Evolutionary conservation across 2,329 filamentous ascomycete genomes (phyloP).

Genomic region (Colletotrichum sp.): DNA sequence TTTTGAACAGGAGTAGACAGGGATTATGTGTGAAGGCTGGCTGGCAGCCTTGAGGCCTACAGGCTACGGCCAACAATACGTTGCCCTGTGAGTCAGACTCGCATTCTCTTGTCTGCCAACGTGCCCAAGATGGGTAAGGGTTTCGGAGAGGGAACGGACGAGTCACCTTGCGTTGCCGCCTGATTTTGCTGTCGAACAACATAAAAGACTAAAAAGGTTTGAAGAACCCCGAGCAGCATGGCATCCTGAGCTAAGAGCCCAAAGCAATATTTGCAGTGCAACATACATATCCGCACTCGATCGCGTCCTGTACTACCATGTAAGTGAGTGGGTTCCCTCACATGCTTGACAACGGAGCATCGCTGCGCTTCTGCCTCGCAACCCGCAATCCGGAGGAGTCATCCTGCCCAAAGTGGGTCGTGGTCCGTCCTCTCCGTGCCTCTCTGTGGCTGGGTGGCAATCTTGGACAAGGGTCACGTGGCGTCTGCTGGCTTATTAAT

Average conservation of each 20-base stretch:
- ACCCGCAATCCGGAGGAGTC: background rate
- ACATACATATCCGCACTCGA: background rate
- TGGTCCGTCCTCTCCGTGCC: background rate
- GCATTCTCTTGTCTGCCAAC: background rate
- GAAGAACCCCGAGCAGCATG: background rate
- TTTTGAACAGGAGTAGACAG: background rate
- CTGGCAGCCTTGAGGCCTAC: slow-evolving; percentile 1
- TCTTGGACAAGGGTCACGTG: background rate
- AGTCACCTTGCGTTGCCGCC: slow-evolving; percentile 6
- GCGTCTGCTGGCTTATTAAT: background rate
- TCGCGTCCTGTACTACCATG: background rate
- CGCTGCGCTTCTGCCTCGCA: background rate
- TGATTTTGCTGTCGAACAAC: background rate
- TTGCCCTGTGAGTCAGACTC: slow-evolving; percentile 6
- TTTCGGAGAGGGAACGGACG: background rate
- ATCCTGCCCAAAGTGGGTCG: background rate
- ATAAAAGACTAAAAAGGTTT: background rate
- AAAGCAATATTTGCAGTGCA: background rate
- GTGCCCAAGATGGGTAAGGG: background rate
- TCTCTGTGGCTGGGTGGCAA: background rate
- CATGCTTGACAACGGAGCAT: background rate
- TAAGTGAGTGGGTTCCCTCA: slow-evolving; percentile 4
- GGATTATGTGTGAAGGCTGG: background rate
- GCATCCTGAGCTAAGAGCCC: background rate
- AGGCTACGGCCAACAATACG: background rate